Conservation (phyloP, 768 basidiomycete genomes). For the Tephrocybe sp. region DNA sequence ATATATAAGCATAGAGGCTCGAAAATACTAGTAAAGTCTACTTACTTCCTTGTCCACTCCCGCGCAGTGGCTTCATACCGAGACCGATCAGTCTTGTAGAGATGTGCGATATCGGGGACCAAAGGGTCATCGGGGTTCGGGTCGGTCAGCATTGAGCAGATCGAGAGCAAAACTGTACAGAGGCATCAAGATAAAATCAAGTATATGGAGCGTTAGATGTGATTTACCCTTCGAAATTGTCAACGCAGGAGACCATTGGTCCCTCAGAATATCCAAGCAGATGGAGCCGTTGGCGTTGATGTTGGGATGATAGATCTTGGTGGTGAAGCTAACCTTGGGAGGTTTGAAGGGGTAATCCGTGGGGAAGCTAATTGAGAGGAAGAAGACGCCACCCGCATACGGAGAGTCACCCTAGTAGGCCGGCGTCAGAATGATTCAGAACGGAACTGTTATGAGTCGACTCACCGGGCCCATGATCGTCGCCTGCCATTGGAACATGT, state of each 20-base stretch:
- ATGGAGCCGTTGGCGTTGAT: conserved; percentile 99
- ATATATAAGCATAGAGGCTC: conserved; percentile 7
- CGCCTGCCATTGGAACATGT: conserved; percentile 99
- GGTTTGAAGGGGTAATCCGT: conserved; percentile 99
- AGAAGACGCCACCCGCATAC: conserved; percentile 98
- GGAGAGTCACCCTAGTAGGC: conserved; percentile 84
- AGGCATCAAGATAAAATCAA: not conserved
- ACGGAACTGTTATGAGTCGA: conserved; percentile 15
- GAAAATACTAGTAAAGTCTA: conserved; percentile 15
- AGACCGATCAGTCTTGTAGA: conserved; percentile 98
- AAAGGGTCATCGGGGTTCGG: conserved; percentile 99
- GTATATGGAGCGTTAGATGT: not conserved
- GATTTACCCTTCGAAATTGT: conserved; percentile 95
- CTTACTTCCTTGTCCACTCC: conserved; percentile 99
- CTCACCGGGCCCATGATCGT: conserved; percentile 99
- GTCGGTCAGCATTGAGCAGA: conserved; percentile 99
- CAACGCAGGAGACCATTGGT: conserved; percentile 98
- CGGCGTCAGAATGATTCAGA: conserved; percentile 26
- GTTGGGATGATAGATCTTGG: conserved; percentile 99
- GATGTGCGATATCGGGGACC: conserved; percentile 96
- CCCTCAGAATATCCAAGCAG: conserved; percentile 96
- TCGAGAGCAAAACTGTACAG: conserved; percentile 82
- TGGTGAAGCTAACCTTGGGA: conserved; percentile 99
- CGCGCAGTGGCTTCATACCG: conserved; percentile 97
- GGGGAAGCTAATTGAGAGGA: conserved; percentile 91